These are phyloP conservation scores for Crinitomyces ghanaensis DNA, from an alignment of 805 yeast genomes.

Conservation along the genomic window DNA sequence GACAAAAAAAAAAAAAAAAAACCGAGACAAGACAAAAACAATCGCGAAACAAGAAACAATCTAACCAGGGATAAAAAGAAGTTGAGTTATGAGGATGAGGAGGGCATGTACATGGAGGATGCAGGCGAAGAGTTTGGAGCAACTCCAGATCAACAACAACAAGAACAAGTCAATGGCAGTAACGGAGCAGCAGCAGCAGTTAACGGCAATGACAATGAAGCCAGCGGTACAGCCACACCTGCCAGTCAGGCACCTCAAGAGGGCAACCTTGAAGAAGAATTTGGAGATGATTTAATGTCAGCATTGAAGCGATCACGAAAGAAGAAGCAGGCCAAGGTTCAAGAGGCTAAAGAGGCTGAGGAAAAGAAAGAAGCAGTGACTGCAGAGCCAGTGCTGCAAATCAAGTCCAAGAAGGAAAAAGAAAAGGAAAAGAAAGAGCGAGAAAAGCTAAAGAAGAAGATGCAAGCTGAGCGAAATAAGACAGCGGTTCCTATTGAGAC, in stretches of 20 bases:
- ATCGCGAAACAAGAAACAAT: not conserved
- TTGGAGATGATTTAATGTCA: conserved; percentile 49
- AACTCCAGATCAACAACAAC: conserved; percentile 11
- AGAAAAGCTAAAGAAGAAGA: conserved; percentile 77
- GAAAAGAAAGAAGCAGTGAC: conserved; percentile 20
- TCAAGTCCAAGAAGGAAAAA: conserved; percentile 89
- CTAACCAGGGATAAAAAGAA: conserved; percentile 22
- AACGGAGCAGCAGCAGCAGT: conserved; percentile 26
- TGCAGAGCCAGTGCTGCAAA: conserved; percentile 46
- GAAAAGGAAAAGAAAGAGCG: conserved; percentile 73
- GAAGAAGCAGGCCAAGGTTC: conserved; percentile 56
- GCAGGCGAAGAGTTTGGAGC: conserved; percentile 44
- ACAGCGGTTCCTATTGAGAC: conserved; percentile 39
- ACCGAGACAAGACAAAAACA: too few species aligned
- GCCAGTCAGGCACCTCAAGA: conserved; percentile 19
- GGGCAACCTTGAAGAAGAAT: conserved; percentile 22
- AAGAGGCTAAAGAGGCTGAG: conserved; percentile 38
- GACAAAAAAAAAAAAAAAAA: too few species aligned
- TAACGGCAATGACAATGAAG: conserved; percentile 13
- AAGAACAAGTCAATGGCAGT: conserved; percentile 11
- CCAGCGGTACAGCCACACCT: conserved; percentile 17
- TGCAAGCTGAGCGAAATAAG: conserved; percentile 77
- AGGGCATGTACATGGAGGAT: conserved; percentile 20
- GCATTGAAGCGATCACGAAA: conserved; percentile 71
- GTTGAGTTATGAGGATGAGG: conserved; percentile 31